These are phyloP conservation scores for Cercospora citrullina DNA, from an alignment of 2,329 filamentous ascomycete genomes.

Conservation along the genomic window DNA sequence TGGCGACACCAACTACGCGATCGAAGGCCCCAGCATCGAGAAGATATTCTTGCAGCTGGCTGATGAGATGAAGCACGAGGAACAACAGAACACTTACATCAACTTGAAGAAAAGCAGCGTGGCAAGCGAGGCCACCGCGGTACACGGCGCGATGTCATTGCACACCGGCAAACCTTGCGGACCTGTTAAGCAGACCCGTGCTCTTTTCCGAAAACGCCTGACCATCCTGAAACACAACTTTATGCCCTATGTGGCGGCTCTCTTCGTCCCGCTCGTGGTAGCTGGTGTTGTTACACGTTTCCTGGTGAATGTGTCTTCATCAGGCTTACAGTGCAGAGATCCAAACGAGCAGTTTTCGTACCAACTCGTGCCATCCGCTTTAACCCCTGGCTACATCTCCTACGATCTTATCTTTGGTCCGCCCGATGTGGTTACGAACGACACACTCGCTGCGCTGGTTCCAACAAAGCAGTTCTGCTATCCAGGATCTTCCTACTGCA, in stretches of 20 bases:
- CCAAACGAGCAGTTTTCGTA: constrained; percentile 4
- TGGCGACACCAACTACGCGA: constrained; percentile 71
- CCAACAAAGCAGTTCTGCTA: constrained; percentile 19
- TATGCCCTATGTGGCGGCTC: constrained; percentile 69
- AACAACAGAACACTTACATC: constrained; percentile 8
- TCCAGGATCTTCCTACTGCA: constrained; percentile 3
- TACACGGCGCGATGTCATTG: constrained; percentile 17
- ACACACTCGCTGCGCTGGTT: constrained; percentile 6
- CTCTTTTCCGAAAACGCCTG: constrained; percentile 73
- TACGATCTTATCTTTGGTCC: constrained; percentile 12
- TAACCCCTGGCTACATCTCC: constrained; percentile 6
- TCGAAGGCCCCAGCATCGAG: constrained; percentile 84
- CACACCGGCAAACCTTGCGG: constrained; percentile 23
- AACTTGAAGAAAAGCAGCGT: constrained; percentile 8
- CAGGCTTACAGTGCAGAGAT: constrained; percentile 50
- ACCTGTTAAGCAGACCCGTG: constrained; percentile 61
- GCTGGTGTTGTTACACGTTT: constrained; percentile 78
- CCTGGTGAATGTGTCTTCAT: constrained; percentile 43
- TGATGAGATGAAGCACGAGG: constrained; percentile 59
- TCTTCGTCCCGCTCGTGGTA: constrained; percentile 73
- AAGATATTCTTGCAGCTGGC: constrained; percentile 84
- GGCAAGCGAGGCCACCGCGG: constrained; percentile 3
- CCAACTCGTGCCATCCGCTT: constrained; percentile 2
- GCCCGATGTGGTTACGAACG: constrained; percentile 1
- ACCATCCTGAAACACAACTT: constrained; percentile 76